Evolutionary conservation across 495 filamentous ascomycete species (phyloP), one percentile per base, ranked within the genome.

Genomic region (Ascodesmis nigricans): DNA sequence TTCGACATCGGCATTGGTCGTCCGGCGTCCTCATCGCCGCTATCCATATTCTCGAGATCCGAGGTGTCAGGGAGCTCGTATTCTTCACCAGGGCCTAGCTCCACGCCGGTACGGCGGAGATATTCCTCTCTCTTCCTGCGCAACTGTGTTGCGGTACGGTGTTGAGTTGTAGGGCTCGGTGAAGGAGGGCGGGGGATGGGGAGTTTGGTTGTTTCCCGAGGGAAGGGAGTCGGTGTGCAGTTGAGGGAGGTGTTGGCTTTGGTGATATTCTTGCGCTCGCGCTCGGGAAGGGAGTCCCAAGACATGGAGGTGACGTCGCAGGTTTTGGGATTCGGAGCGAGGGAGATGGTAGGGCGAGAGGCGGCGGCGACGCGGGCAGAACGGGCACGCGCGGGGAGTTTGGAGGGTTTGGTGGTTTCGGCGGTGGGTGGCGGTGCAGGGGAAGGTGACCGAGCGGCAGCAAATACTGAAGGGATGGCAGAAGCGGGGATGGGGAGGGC

Each of bases 31-130:
- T 25, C 23, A 25, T 11, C 23, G 23, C 6, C 23, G 11, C 23
- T n/a, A n/a, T n/a, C n/a, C n/a, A n/a, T n/a, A n/a, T n/a, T n/a
- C n/a, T n/a, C n/a, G n/a, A n/a, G n/a, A n/a, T n/a, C n/a, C n/a
- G n/a, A n/a, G n/a, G n/a, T n/a, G n/a, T n/a, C n/a, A n/a, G n/a
- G n/a, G n/a, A n/a, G n/a, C n/a, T n/a, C n/a, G n/a, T n/a, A n/a
- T 11, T 25, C 23, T 10, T 35, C 33, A 8, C 33, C 33, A 2
- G 33, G 33, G 9, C 33, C 33, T 8, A 35, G 33, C 33, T 35
- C 33, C 5, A 35, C 16, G 9, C 33, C 33, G 3, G 33, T 35
- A 5, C 27, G 21, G 10, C 15, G 4, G 11, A 25, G 16, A 17
- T 35, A 20, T 13, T 14, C 20, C 20, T 25, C 16, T 7, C 33